These are phyloP conservation scores for Stenocarpella maydis DNA, from an alignment of 2,329 filamentous ascomycete genomes.

Conservation along the genomic window DNA sequence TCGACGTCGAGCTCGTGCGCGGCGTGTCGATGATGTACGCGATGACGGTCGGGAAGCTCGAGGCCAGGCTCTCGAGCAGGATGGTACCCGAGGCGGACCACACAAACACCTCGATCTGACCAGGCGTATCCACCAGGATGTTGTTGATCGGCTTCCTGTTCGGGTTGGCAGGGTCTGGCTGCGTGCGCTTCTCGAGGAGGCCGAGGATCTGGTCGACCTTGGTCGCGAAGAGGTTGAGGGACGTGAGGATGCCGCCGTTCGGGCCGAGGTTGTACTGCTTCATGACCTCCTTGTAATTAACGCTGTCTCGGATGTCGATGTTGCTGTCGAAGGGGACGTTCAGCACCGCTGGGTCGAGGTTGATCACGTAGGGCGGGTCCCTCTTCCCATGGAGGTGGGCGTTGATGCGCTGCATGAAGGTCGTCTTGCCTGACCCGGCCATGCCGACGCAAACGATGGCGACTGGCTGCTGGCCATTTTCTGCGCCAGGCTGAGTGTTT, in stretches of 20 bases:
- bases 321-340: conserved; percentile 95
- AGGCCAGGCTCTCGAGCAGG: conserved; percentile 89
- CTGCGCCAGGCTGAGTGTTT: conserved; percentile 24
- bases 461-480: conserved; percentile 59
- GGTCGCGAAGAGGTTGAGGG: conserved; percentile 94
- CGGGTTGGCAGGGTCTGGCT: conserved; percentile 67
- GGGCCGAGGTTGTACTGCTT: conserved; percentile 98
- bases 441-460: conserved; percentile 95
- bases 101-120: conserved; percentile 98
- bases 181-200: conserved; percentile 87
- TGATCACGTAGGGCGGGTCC: conserved; percentile 90
- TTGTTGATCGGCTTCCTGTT: conserved; percentile 74
- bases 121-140: conserved; percentile 93
- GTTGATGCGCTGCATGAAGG: conserved; percentile 99
- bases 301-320: conserved; percentile 97
- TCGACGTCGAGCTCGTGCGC: conserved; percentile 88
- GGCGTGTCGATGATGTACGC: conserved; percentile 98
- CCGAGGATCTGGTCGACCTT: conserved; percentile 96
- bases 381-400: conserved; percentile 85
- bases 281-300: conserved; percentile 99
- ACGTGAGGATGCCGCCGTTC: conserved; percentile 96
- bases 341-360: conserved; percentile 94
- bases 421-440: conserved; percentile 99
- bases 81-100: conserved; percentile 98
- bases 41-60: conserved; percentile 94